These are phyloP conservation scores for Beauveria bassiana DNA, from an alignment of 2,329 filamentous ascomycete genomes.

Conservation along the genomic window DNA sequence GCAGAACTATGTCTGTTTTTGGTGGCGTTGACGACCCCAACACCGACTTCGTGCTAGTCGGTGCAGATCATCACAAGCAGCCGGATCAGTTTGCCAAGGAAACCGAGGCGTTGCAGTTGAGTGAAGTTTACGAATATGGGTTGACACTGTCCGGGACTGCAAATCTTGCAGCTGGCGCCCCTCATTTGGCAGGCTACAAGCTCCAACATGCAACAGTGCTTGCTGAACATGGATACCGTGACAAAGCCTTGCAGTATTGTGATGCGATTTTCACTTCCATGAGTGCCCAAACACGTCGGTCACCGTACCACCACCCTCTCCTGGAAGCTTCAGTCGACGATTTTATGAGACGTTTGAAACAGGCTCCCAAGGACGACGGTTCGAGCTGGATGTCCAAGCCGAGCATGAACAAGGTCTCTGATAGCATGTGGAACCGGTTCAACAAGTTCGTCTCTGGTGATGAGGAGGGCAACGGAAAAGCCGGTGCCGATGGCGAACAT, in stretches of 20 bases:
- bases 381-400: slow-evolving; percentile 91
- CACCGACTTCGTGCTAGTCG: slow-evolving; percentile 73
- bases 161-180: slow-evolving; percentile 49
- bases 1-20: slow-evolving; percentile 61
- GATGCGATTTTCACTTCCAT: slow-evolving; percentile 72
- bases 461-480: slow-evolving; percentile 59
- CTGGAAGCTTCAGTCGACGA: slow-evolving; percentile 76
- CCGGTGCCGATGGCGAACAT: slow-evolving; percentile 51
- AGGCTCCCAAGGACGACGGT: slow-evolving; percentile 73
- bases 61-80: slow-evolving; percentile 69
- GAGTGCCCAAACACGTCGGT: slow-evolving; percentile 72
- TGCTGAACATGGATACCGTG: slow-evolving; percentile 73
- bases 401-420: slow-evolving; percentile 92
- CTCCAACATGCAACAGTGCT: slow-evolving; percentile 77
- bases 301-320: slow-evolving; percentile 73
- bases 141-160: slow-evolving; percentile 57
- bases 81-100: slow-evolving; percentile 69
- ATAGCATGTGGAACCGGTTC: slow-evolving; percentile 83
- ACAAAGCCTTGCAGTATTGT: slow-evolving; percentile 86
- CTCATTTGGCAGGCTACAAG: slow-evolving; percentile 87
- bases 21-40: slow-evolving; percentile 76
- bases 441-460: slow-evolving; percentile 95
- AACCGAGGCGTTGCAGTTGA: slow-evolving; percentile 82
- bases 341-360: slow-evolving; percentile 71
- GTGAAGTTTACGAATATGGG: slow-evolving; percentile 90